Conservation (phyloP, 2,329 filamentous ascomycete genomes). For the Xylariales sp. region DNA sequence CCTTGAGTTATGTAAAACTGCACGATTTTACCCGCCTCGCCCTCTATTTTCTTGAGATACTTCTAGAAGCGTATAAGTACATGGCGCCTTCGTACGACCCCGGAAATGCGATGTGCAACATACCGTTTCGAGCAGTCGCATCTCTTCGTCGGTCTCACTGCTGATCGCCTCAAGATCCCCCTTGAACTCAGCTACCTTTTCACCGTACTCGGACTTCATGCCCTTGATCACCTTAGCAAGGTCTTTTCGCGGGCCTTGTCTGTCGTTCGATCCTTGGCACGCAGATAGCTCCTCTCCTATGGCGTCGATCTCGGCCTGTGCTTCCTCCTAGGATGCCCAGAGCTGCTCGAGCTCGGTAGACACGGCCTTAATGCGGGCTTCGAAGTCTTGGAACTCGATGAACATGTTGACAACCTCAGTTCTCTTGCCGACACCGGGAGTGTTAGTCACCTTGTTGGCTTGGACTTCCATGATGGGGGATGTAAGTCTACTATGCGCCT, state of each 20-base stretch:
- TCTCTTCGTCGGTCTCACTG: conserved; percentile 24
- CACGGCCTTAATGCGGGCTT: conserved; percentile 11
- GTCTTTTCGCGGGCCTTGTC: conserved; percentile 4
- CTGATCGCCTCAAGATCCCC: conserved; percentile 18
- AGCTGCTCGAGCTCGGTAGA: conserved; percentile 16
- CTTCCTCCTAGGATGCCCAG: conserved; percentile 20
- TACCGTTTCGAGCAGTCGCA: conserved; percentile 25
- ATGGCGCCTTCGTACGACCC: conserved; percentile 19
- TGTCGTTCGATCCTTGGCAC: conserved; percentile 6
- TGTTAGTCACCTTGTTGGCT: conserved; percentile 17
- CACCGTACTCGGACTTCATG: conserved; percentile 16
- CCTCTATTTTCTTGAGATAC: conserved; percentile 23
- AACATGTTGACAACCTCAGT: conserved; percentile 7
- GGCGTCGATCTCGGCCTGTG: conserved; percentile 20
- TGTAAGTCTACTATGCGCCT: conserved; percentile 12
- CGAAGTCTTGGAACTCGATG: conserved; percentile 5
- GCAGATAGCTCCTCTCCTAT: conserved; percentile 10
- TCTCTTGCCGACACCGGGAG: conserved; percentile 13
- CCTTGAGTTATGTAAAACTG: conserved; percentile 16
- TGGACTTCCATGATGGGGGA: conserved; percentile 15
- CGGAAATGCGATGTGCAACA: conserved; percentile 12
- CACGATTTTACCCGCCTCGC: conserved; percentile 21
- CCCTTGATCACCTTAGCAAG: conserved; percentile 13
- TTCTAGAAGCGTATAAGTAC: conserved; percentile 26
- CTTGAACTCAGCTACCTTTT: conserved; percentile 14